These are phyloP conservation scores for Curvularia hawaiiensis DNA, from an alignment of 2,329 filamentous ascomycete genomes.

Conservation along the genomic window DNA sequence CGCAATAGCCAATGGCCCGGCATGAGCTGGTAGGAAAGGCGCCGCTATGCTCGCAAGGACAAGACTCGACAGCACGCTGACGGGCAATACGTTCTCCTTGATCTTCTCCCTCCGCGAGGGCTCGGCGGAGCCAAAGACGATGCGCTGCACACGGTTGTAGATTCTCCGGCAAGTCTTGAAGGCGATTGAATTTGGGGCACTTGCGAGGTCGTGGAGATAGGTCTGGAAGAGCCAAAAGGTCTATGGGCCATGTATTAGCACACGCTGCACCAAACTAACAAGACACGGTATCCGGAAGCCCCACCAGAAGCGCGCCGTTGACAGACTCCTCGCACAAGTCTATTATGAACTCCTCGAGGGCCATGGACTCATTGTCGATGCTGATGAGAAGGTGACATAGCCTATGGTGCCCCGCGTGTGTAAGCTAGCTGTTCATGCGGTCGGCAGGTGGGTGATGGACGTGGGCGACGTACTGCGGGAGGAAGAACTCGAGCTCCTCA, in stretches of 20 bases:
- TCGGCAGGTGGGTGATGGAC: slow-evolving; percentile 15
- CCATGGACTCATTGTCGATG: slow-evolving; percentile 90
- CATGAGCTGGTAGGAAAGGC: slow-evolving; percentile 76
- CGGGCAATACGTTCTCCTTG: slow-evolving; percentile 79
- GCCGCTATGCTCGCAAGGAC: slow-evolving; percentile 77
- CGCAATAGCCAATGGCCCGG: slow-evolving; percentile 79
- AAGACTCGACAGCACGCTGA: slow-evolving; percentile 80
- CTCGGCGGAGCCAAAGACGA: slow-evolving; percentile 80
- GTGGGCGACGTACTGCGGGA: slow-evolving; percentile 61
- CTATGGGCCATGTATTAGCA: slow-evolving; percentile 54
- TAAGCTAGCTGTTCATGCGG: slow-evolving; percentile 48
- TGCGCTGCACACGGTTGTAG: slow-evolving; percentile 87
- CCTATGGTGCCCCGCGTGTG: slow-evolving; percentile 30
- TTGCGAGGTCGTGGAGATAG: slow-evolving; percentile 79
- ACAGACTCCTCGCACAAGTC: slow-evolving; percentile 88
- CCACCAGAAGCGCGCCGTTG: slow-evolving; percentile 79
- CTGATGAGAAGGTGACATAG: slow-evolving; percentile 87
- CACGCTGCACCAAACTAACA: slow-evolving; percentile 24
- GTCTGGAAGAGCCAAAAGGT: slow-evolving; percentile 92
- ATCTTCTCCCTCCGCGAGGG: slow-evolving; percentile 73
- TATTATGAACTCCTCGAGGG: slow-evolving; percentile 83
- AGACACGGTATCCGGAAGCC: slow-evolving; percentile 42
- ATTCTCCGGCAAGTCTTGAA: slow-evolving; percentile 84
- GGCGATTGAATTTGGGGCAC: slow-evolving; percentile 74
- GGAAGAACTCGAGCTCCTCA: slow-evolving; percentile 91